Evolutionary conservation across 139 green algal genomes (phyloP).

Genomic region (Zygnema circumcarinatum): DNA sequence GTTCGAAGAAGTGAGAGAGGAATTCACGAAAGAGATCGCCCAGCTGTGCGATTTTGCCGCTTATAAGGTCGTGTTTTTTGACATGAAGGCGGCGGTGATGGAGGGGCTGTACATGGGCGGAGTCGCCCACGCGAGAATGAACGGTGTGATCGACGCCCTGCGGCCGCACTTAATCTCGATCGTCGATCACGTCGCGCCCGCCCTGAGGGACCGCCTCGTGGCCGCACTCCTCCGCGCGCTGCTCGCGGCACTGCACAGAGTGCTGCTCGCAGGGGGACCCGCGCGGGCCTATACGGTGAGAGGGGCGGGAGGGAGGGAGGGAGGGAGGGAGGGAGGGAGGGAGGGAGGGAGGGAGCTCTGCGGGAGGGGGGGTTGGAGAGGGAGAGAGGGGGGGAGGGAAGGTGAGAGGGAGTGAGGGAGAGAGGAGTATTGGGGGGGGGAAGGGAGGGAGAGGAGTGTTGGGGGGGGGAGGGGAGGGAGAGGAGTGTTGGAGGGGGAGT

Average conservation of each 20-base stretch:
- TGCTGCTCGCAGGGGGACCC: slow-evolving; percentile 54
- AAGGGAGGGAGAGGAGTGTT: not conserved
- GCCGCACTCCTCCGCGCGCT: slow-evolving; percentile 21
- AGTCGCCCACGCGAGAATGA: not conserved
- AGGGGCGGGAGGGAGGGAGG: too few species aligned
- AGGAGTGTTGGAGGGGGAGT: not conserved
- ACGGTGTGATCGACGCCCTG: slow-evolving; percentile 54
- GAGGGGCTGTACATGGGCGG: slow-evolving; percentile 71
- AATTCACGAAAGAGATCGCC: not conserved
- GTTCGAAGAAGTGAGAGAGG: slow-evolving; percentile 19
- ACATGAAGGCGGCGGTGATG: slow-evolving; percentile 69
- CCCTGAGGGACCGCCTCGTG: slow-evolving; percentile 34
- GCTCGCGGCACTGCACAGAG: slow-evolving; percentile 16
- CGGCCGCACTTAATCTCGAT: slow-evolving; percentile 13
- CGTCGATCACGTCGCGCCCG: slow-evolving; percentile 1
- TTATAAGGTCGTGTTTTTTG: slow-evolving; percentile 70
- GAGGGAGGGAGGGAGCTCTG: not conserved
- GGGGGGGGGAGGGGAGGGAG: not conserved
- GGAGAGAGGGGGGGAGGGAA: too few species aligned
- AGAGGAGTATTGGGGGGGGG: slow-evolving; percentile 20
- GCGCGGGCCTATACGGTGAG: slow-evolving; percentile 32
- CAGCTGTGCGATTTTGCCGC: slow-evolving; percentile 44
- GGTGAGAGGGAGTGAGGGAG: not conserved
- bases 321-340: not conserved
- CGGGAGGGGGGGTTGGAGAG: not conserved